Conservation (phyloP, 2,329 filamentous ascomycete species). For the Coniochaeta sp. region DNA sequence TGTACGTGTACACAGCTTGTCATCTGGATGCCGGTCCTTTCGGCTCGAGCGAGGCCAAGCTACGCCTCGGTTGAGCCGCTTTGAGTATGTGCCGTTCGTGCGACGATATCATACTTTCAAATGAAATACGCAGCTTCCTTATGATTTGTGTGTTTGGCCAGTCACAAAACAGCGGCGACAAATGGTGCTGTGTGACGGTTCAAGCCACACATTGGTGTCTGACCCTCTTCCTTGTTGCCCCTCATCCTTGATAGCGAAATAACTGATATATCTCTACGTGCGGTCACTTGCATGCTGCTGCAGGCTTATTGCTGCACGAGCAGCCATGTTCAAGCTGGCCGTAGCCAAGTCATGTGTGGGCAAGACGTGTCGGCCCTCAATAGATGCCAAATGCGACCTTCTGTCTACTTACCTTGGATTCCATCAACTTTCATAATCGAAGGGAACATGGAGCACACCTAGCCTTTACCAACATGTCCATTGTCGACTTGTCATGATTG, state of each 20-base stretch:
- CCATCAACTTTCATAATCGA: too few species aligned
- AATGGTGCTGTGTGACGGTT: not conserved
- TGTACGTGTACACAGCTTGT: too few species aligned
- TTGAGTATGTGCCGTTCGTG: not conserved
- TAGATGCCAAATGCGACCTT: not conserved
- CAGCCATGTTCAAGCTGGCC: not conserved
- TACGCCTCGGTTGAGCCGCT: not conserved
- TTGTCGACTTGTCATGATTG: too few species aligned
- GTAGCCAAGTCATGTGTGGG: not conserved
- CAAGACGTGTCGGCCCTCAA: not conserved
- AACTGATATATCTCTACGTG: not conserved
- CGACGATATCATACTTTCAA: not conserved
- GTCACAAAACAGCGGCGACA: too few species aligned
- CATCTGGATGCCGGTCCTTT: not conserved
- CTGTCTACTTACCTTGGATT: too few species aligned
- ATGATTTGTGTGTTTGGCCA: too few species aligned
- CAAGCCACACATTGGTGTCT: not conserved
- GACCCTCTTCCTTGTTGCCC: not conserved
- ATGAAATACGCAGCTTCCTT: too few species aligned
- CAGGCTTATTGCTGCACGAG: not conserved
- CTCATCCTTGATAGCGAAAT: not conserved
- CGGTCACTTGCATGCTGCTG: not conserved
- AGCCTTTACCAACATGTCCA: too few species aligned
- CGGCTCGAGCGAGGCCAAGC: not conserved
- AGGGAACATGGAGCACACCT: too few species aligned